Evolutionary conservation across 352 stramenopile species (phyloP), one percentile per base, ranked within the genome.

Genomic region (Phytophthora colocasiae): DNA sequence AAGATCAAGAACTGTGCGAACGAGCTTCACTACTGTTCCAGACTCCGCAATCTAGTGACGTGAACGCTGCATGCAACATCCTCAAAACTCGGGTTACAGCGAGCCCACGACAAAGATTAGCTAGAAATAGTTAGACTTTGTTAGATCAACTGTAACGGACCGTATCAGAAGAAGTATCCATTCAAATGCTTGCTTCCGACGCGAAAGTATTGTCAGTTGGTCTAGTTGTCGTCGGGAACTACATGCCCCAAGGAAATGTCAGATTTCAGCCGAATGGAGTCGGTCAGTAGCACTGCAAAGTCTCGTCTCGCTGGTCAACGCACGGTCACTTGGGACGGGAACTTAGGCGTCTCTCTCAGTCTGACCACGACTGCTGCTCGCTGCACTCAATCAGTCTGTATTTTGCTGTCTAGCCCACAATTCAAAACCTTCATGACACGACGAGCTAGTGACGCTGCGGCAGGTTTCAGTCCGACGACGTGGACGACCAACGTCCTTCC

Each of bases 401-500:
- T 63, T 76, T 66, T 50, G 40, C 44, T 62, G 27, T 17, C 22
- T 22, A 69, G 41, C 43, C 31, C 38, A 45, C 41, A 60, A 53
- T n/a, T 45, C 10, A 17, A 69, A 36, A 46, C 9, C 10, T 2
- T 0, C 10, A 76, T 75, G 62, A 53, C 59, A 14, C 48, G 50
- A 61, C 40, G 40, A 57, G 22, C 59, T 4, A 71, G 44, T 17
- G 50, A 63, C 14, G 41, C 32, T 15, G 3, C 41, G 9, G 15
- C 26, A 36, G 66, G 63, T 14, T 77, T 65, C 44, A 56, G 48
- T 15, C 55, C 58, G 49, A 77, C 58, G n/a, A 66, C 52, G 8
- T 77, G 69, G 69, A 73, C 63, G 26, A 58, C 69, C 9, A 57
- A 73, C 22, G 58, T 29, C 2, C 6, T 73, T 39, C 69, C 69